Conservation (phyloP, 2,329 filamentous ascomycete genomes). For the Colletotrichum sp. region DNA sequence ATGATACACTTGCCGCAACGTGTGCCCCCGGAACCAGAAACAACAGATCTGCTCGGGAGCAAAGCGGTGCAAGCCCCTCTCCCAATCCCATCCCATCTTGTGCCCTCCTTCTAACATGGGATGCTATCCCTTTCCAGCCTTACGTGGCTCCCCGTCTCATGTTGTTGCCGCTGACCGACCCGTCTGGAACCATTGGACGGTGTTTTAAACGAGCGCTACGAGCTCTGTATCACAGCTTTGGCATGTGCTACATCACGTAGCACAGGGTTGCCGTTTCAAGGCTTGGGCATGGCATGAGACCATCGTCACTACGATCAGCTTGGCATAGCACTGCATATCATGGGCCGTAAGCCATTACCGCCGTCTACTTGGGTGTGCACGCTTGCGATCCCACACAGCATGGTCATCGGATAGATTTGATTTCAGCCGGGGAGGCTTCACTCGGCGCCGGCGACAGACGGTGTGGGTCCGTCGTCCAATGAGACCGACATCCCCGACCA, state of each 20-base stretch:
- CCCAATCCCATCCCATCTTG: not conserved
- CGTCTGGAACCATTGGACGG: not conserved
- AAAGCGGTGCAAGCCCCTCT: not conserved
- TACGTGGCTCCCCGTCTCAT: conserved; percentile 6
- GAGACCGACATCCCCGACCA: not conserved
- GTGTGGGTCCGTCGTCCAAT: conserved; percentile 5
- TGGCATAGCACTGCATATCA: not conserved
- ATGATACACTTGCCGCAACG: conserved; percentile 17
- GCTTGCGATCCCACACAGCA: not conserved
- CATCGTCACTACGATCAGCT: not conserved
- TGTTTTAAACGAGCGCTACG: not conserved
- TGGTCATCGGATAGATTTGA: not conserved
- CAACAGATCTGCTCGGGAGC: not conserved
- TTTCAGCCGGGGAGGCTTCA: not conserved
- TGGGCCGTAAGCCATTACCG: not conserved
- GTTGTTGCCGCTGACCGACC: conserved; percentile 3
- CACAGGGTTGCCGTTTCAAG: not conserved
- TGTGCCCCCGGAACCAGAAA: not conserved
- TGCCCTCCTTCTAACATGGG: not conserved
- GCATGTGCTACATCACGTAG: not conserved
- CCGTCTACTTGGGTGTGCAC: not conserved
- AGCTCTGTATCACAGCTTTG: not conserved
- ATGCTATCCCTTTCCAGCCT: not conserved
- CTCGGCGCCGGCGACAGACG: not conserved
- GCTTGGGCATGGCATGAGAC: not conserved